Evolutionary conservation across 2,329 filamentous ascomycete species (phyloP).

Genomic region (Venturia pyrina): DNA sequence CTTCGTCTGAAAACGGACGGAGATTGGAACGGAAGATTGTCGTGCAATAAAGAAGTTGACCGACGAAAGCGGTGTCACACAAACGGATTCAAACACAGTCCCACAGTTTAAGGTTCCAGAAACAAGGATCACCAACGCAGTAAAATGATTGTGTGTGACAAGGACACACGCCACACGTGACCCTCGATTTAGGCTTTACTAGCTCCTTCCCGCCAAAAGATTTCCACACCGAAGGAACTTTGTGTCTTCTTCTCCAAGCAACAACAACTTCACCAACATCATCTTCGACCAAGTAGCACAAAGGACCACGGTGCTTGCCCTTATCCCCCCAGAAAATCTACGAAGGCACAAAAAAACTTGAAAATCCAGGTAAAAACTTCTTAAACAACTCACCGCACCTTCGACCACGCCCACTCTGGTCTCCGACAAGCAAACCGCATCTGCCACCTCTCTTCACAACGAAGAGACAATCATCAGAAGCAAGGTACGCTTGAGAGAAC

Average conservation of each 20-base stretch:
- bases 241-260: conserved; percentile 1
- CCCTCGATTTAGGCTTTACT: neutral
- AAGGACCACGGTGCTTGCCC: conserved; percentile 12
- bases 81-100: neutral
- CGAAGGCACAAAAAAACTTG: conserved; percentile 28
- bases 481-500: conserved; percentile 7
- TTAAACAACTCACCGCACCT: neutral
- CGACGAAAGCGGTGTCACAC: neutral
- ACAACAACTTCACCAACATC: conserved; percentile 9
- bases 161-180: neutral
- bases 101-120: neutral
- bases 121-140: neutral
- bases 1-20: neutral
- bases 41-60: neutral
- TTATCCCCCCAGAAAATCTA: conserved; percentile 17
- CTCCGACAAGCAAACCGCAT: conserved; percentile 5
- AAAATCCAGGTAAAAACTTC: conserved; percentile 23
- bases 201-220: neutral
- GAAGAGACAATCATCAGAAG: neutral
- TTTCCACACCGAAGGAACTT: neutral
- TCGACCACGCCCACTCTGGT: neutral
- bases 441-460: neutral
- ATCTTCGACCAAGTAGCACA: conserved; percentile 7
- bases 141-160: neutral
- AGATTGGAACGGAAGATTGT: neutral